Percentiles rank a stretch among this genome's conserved stretches.
These are phyloP conservation scores for Cladosporium sp. DNA, from an alignment of 2,329 filamentous ascomycete species.

Conservation along the genomic window DNA sequence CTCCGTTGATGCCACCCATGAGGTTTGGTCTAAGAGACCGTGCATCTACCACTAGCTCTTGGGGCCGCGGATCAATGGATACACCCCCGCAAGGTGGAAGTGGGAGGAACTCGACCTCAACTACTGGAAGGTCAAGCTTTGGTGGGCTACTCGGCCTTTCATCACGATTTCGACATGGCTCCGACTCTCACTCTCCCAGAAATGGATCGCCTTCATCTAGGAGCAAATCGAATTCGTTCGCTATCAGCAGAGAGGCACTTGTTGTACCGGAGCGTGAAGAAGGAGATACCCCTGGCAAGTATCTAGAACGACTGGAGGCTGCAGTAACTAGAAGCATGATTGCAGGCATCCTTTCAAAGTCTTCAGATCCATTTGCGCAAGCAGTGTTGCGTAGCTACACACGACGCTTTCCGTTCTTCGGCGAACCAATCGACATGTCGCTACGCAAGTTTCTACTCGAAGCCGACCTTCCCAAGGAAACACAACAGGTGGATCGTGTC, in stretches of 20 bases:
- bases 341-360: constrained; percentile 78
- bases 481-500: constrained; percentile 94
- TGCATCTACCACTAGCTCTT: constrained; percentile 85
- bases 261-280: constrained; percentile 74
- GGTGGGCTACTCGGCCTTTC: constrained; percentile 76
- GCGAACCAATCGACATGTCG: constrained; percentile 96
- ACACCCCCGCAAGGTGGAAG: constrained; percentile 56
- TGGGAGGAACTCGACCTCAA: constrained; percentile 73
- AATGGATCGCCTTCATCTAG: constrained; percentile 68
- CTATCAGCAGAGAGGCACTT: constrained; percentile 64
- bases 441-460: constrained; percentile 95
- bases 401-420: constrained; percentile 90
- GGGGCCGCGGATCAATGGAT: constrained; percentile 65
- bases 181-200: constrained; percentile 62
- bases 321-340: constrained; percentile 75
- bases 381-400: constrained; percentile 90
- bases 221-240: constrained; percentile 80
- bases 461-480: constrained; percentile 92
- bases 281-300: constrained; percentile 84
- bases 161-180: constrained; percentile 70
- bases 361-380: constrained; percentile 75
- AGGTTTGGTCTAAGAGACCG: constrained; percentile 63
- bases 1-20: constrained; percentile 54
- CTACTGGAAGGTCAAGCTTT: constrained; percentile 82
- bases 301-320: constrained; percentile 77